Base-by-base conservation (phyloP, 805 yeast species). In the Candida namnaoensis region DNA sequence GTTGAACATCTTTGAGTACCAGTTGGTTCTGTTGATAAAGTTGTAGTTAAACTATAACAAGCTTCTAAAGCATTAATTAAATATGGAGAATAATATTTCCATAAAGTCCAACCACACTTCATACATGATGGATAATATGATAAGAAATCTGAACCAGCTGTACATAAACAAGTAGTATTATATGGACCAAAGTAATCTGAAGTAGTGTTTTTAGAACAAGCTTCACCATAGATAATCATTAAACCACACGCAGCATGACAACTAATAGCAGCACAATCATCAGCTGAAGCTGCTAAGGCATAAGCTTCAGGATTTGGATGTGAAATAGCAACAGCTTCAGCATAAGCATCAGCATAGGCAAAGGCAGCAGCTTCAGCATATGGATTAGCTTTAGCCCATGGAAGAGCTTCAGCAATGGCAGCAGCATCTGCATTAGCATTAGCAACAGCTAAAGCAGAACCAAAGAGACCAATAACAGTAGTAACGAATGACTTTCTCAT, bases 91-190 rank as follows among this genome's bases (percentile, higher is more conserved):
- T 59, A 59, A 43, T 57, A 54, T 12, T 47, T 36, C 57, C 57
- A 60, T 30, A 60, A 41, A 47, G 62, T 59, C 64, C 62, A 59
- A 36, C 64, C 64, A 49, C 64, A 60, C 36, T 51, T 60, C 25
- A 59, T 45, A 50, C 64, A 60, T 3, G 38, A 49, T 11, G 47
- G 49, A 26, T 48, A 48, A 27, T 40, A 37, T 4, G 24, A 26
- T 37, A 36, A 41, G 44, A 47, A 51, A 14, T 32, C 13, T 13
- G 43, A 19, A 11, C 39, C 49, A 27, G 37, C 19, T 25, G 38
- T 41, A 44, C 55, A 51, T 32, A 44, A 39, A 37, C 55, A n/a
- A n/a, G n/a, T n/a, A n/a, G n/a, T n/a, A n/a, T n/a, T n/a, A n/a
- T n/a, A n/a, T n/a, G n/a, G n/a, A n/a, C n/a, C n/a, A n/a, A n/a